Evolutionary conservation across 345 rosid genomes (phyloP), one percentile per base, ranked within the genome.

Genomic region (Noccaea bulbosa): DNA sequence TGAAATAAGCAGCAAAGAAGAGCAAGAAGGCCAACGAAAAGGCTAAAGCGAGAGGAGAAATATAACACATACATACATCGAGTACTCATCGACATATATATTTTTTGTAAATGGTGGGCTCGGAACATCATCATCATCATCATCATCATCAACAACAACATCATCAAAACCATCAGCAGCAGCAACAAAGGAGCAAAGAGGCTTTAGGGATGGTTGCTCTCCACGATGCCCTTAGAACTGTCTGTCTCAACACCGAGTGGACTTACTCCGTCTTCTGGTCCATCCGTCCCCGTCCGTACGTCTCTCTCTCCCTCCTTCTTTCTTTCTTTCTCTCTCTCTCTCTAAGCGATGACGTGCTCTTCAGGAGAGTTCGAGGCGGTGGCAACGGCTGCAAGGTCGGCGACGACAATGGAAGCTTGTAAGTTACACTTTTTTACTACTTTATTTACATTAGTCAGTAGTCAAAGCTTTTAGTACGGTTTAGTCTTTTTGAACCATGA

Each of bases 181-280:
- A 75, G n/a, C 74, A 75, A 53, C 79, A 69, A 40, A 88, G 96
- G 76, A 89, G 97, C 91, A 94, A 91, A 85, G 97, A 94, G 84
- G 99, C 99, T 45, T 93, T 91, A 51, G 99, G 95, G 89, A 91
- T 94, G 99, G 89, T 94, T 90, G 99, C 99, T 82, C 99, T 94
- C 78, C 99, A 94, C 75, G 97, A 94, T 70, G 96, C 99, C 82
- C 92, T 94, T 55, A 88, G 97, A 85, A 88, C 82, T 78, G 97
- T 91, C 83, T 94, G 99, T 82, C 90, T 91, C 80, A 89, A 88
- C 88, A 52, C 99, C 71, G 99, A 89, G 79, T 94, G 99, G 97
- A 91, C 93, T 87, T 94, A 94, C 87, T 91, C 99, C 85, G 99
- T 94, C 81, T 94, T 94, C 88, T 94, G 99, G 99, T 91, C 99